Evolutionary conservation across 257 asterid species (phyloP).

Genomic region (Thymus quinquecostatus): DNA sequence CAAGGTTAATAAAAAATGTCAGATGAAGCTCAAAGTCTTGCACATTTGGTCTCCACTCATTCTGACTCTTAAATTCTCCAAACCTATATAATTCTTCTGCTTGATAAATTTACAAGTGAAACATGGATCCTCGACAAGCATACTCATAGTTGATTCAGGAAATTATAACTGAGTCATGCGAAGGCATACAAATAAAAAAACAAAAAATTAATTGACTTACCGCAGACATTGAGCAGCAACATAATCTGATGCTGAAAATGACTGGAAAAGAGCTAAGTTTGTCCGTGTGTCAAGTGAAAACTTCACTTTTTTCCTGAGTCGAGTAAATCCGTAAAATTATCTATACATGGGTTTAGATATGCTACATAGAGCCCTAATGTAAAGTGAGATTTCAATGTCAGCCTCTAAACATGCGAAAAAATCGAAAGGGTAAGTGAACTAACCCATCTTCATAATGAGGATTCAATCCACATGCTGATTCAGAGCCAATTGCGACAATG

Average conservation of each 20-base stretch:
- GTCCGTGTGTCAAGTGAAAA: slow-evolving; percentile 81
- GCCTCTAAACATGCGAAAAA: slow-evolving; percentile 12
- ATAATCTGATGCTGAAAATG: slow-evolving; percentile 87
- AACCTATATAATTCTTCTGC: background rate
- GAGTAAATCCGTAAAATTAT: slow-evolving; percentile 32
- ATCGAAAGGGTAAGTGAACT: slow-evolving; percentile 36
- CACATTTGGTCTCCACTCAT: background rate
- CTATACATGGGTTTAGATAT: slow-evolving; percentile 13
- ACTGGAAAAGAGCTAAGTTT: slow-evolving; percentile 80
- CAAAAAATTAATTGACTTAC: slow-evolving; percentile 36
- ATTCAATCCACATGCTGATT: slow-evolving; percentile 63
- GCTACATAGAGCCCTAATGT: slow-evolving; percentile 1
- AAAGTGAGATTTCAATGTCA: slow-evolving; percentile 23
- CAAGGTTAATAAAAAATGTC: background rate
- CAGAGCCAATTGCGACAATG: slow-evolving; percentile 87
- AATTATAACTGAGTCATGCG: background rate
- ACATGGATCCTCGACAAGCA: background rate
- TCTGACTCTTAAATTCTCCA: slow-evolving; percentile 2
- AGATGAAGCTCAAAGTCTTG: slow-evolving; percentile 6
- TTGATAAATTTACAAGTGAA: background rate
- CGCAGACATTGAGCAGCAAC: slow-evolving; percentile 97
- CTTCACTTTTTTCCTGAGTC: slow-evolving; percentile 58
- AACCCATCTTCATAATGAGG: slow-evolving; percentile 90
- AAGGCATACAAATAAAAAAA: slow-evolving; percentile 5
- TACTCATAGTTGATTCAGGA: slow-evolving; percentile 15